Conservation (phyloP, 371 early-diverging fungal genomes). For the Synchytrium microbalum region DNA sequence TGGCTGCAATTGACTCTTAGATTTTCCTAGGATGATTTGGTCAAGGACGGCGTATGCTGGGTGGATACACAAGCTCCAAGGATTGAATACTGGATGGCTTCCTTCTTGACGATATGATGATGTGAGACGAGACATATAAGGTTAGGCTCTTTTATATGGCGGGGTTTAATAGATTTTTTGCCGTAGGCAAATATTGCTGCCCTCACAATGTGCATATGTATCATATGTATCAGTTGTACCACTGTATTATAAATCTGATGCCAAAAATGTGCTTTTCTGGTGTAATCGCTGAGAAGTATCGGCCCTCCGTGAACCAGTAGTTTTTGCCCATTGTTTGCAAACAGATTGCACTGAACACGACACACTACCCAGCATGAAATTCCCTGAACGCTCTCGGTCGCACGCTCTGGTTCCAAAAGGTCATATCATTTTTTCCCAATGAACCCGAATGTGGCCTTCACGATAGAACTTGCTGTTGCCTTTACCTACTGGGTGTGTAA, state of each 20-base stretch:
- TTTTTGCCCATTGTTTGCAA: no score
- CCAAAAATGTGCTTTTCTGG: no score
- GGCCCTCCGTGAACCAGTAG: no score
- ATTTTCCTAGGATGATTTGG: slow-evolving; percentile 45
- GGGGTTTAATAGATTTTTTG: no score
- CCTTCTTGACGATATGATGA: slow-evolving; percentile 39
- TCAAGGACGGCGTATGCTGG: slow-evolving; percentile 79
- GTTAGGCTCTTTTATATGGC: no score
- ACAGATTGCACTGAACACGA: no score
- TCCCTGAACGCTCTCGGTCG: slow-evolving; percentile 75
- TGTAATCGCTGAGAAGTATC: no score
- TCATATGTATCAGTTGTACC: no score
- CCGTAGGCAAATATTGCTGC: no score
- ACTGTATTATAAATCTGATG: no score
- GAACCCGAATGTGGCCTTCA: slow-evolving; percentile 80
- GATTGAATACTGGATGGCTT: slow-evolving; percentile 71
- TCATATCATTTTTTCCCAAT: slow-evolving; percentile 83
- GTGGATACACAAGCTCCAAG: slow-evolving; percentile 57
- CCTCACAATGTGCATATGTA: no score
- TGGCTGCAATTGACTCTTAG: slow-evolving; percentile 1
- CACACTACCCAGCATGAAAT: slow-evolving; percentile 73
- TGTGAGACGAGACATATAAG: no score
- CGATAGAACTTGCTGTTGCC: slow-evolving; percentile 58
- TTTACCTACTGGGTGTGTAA: slow-evolving; percentile 63
- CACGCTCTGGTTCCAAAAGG: slow-evolving; percentile 65